Evolutionary conservation across 2,329 filamentous ascomycete species (phyloP), one percentile per base, ranked within the genome.

Genomic region (Tolypocladium amazonense): DNA sequence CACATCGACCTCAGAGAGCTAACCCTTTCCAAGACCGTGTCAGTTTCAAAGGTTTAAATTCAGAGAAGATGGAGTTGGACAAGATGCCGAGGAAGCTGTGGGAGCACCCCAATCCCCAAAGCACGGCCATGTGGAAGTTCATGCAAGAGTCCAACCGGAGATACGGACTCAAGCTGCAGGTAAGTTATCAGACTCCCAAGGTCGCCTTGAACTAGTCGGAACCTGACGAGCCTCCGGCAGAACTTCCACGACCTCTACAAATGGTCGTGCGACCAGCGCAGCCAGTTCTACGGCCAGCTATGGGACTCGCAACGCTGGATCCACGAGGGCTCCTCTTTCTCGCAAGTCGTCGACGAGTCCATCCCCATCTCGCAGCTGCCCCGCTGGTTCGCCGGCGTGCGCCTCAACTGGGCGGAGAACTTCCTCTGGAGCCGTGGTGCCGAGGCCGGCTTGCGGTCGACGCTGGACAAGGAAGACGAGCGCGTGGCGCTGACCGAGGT

Each of bases 371-470:
- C 90, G 62, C 77, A 78, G 20, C 79, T 93, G 6, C 90, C 90
- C 0, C 75, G 78, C 47, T 95, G 90, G 90, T 95, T 94, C 71
- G 75, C 84, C 1, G 90, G 90, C 37, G 79, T 92, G 1, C 74
- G 77, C 6, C 72, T 94, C 65, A 95, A 92, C 68, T 93, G 87
- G 69, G 87, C 89, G 6, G 90, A 95, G 74, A 95, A 94, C 69
- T 73, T 91, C 33, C 82, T 96, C 33, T 92, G 83, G 75, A 81
- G 81, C 1, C 75, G 76, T 18, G 70, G 73, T 0, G 70, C 74
- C n/a, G 68, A 78, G 12, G 71, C 75, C 0, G 79, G 75, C 2
- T 68, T 77, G 30, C 76, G 78, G 5, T 78, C 78, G 9, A 88
- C 77, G 0, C 65, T 70, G 4, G 77, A 83, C 62, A 94, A 94